These are phyloP conservation scores for Heliamphora pulchella DNA, from an alignment of 179 eudicot species.

Conservation along the genomic window DNA sequence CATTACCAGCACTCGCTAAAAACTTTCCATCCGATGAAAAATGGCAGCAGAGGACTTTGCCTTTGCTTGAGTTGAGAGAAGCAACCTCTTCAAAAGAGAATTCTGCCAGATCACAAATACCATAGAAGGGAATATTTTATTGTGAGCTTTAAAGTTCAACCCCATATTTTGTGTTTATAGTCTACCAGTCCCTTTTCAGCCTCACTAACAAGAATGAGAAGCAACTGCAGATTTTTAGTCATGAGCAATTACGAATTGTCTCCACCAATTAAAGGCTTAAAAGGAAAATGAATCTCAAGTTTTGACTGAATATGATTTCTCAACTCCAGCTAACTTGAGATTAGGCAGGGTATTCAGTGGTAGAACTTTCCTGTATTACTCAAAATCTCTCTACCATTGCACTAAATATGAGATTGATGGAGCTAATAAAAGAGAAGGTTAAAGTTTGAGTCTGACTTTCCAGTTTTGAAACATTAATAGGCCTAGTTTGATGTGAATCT, in stretches of 20 bases:
- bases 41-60: conserved; percentile 29
- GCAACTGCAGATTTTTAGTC: neutral
- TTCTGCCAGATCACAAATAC: conserved; percentile 5
- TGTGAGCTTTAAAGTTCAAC: neutral
- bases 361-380: neutral
- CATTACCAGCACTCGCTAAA: conserved; percentile 38
- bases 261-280: neutral
- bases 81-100: conserved; percentile 23
- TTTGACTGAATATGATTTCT: neutral
- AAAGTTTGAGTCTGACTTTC: neutral
- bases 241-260: neutral
- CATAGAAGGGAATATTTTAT: neutral
- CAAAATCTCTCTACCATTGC: neutral
- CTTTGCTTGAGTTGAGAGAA: conserved; percentile 16
- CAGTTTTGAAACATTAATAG: neutral
- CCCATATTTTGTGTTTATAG: neutral
- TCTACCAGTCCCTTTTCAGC: neutral
- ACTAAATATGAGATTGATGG: neutral
- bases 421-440: neutral
- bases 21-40: conserved; percentile 31
- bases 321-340: neutral
- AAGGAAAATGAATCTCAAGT: neutral
- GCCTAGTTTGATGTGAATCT: neutral
- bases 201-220: neutral
- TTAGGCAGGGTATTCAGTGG: neutral